A percentile compares a stretch with the other conserved stretches of the same genome.
Evolutionary conservation across 1,284 basidiomycete species (phyloP).

Genomic region (Amylostereum chailletii): DNA sequence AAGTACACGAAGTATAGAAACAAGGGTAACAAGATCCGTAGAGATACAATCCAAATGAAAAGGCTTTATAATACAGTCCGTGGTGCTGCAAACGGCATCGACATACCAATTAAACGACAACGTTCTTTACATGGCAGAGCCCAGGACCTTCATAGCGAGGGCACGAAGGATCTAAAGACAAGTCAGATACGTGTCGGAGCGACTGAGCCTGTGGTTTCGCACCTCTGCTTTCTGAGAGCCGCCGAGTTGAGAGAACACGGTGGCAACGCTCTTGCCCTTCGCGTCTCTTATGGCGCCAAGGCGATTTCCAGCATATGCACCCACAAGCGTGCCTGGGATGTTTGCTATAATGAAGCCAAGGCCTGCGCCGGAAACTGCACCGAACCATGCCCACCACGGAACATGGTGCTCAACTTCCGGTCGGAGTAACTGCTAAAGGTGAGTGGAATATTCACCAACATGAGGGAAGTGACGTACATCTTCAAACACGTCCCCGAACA

Average conservation of each 20-base stretch:
- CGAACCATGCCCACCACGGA: conserved; percentile 73
- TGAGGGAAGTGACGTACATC: conserved; percentile 43
- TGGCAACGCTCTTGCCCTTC: conserved; percentile 85
- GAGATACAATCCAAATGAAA: no score
- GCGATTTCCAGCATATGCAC: conserved; percentile 78
- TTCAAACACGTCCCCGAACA: conserved; percentile 87
- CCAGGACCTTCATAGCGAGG: conserved; percentile 85
- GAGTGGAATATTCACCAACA: neutral
- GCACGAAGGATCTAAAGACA: conserved; percentile 70
- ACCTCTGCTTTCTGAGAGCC: conserved; percentile 85
- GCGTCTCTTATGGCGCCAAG: conserved; percentile 86
- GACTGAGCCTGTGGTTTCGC: conserved; percentile 11
- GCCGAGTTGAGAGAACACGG: conserved; percentile 81
- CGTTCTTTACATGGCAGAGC: conserved; percentile 41
- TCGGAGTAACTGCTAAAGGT: conserved; percentile 48
- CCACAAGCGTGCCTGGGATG: conserved; percentile 72
- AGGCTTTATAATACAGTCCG: no score
- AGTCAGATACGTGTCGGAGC: conserved; percentile 13
- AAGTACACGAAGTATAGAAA: no score
- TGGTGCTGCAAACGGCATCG: no score
- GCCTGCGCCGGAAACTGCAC: conserved; percentile 60
- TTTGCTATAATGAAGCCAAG: conserved; percentile 87
- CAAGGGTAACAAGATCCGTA: no score
- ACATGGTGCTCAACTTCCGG: conserved; percentile 67
- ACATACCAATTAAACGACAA: neutral